phyloP scores from a whole-genome alignment of 2,329 filamentous ascomycete species.

The Penicillium brevicompactum region DNA sequence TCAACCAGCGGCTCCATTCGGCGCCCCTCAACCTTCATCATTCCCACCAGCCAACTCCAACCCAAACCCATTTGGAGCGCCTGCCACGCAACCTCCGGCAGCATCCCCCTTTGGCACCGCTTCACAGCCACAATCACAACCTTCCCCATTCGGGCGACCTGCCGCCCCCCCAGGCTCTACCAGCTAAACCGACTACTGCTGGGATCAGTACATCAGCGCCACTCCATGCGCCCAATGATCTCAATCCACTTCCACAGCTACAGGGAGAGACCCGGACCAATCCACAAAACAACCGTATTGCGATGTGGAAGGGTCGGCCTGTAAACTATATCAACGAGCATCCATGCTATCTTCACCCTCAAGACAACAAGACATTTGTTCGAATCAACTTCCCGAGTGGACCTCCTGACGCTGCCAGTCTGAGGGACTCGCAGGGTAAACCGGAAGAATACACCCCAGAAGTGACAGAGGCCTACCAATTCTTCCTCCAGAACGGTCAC shows the following conservation, averaged over 20 bases:
- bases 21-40: slow-evolving; percentile 37
- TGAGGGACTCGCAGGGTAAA: slow-evolving; percentile 55
- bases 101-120: slow-evolving; percentile 31
- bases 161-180: slow-evolving; percentile 24
- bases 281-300: slow-evolving; percentile 45
- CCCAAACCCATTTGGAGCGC: slow-evolving; percentile 32
- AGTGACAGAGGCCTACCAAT: slow-evolving; percentile 64
- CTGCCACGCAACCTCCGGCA: slow-evolving; percentile 6
- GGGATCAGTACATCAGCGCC: slow-evolving; percentile 33
- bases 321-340: slow-evolving; percentile 60
- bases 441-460: slow-evolving; percentile 53
- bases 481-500: slow-evolving; percentile 64
- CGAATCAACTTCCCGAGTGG: slow-evolving; percentile 76
- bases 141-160: slow-evolving; percentile 39
- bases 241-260: slow-evolving; percentile 41
- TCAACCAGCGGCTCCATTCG: too few species aligned
- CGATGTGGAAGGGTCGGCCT: slow-evolving; percentile 64
- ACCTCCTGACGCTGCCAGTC: slow-evolving; percentile 55
- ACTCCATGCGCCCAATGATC: slow-evolving; percentile 27
- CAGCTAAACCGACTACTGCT: slow-evolving; percentile 17
- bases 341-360: slow-evolving; percentile 54
- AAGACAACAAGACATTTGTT: slow-evolving; percentile 59
- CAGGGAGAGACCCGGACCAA: slow-evolving; percentile 41
- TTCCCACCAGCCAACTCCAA: slow-evolving; percentile 15
- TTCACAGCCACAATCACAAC: slow-evolving; percentile 35